A percentile compares a stretch with the other conserved stretches of the same genome.
phyloP scores from a whole-genome alignment of 1,284 basidiomycete species.

The Phlebopus sp. region DNA sequence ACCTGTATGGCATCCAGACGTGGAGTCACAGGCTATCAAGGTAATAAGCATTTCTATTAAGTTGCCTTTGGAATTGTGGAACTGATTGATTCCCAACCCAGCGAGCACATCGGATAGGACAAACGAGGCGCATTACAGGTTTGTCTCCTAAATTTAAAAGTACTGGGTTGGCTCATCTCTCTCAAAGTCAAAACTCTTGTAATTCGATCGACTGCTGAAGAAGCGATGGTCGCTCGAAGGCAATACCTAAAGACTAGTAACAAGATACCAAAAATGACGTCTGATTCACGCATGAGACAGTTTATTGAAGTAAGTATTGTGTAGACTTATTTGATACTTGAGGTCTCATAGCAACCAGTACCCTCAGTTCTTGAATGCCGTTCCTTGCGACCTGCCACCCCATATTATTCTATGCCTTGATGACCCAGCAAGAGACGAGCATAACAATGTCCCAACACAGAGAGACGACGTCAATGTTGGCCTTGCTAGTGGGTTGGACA shows the following conservation, averaged over 20 bases:
- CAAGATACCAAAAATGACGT: constrained; percentile 55
- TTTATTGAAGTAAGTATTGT: constrained; percentile 56
- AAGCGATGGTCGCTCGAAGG: constrained; percentile 72
- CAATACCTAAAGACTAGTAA: constrained; percentile 48
- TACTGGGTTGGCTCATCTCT: neutral
- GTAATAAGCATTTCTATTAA: constrained; percentile 34
- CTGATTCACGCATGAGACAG: constrained; percentile 67
- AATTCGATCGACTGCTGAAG: constrained; percentile 75
- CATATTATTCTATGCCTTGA: constrained; percentile 14
- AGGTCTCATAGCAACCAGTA: constrained; percentile 19
- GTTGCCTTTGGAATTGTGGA: neutral
- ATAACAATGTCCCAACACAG: neutral
- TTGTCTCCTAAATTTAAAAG: neutral
- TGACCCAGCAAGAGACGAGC: constrained; percentile 1
- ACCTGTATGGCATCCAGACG: constrained; percentile 84
- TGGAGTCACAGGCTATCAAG: constrained; percentile 87
- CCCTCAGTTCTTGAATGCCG: constrained; percentile 23
- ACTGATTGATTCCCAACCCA: constrained; percentile 26
- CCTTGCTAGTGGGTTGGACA: constrained; percentile 6
- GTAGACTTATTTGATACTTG: neutral
- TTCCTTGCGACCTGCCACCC: constrained; percentile 6
- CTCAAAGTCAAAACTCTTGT: constrained; percentile 74
- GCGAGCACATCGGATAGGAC: constrained; percentile 86
- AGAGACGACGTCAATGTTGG: constrained; percentile 8
- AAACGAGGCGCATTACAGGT: constrained; percentile 67